Base-by-base conservation (phyloP, 768 basidiomycete species). In the Xanthoconium stramineum region DNA sequence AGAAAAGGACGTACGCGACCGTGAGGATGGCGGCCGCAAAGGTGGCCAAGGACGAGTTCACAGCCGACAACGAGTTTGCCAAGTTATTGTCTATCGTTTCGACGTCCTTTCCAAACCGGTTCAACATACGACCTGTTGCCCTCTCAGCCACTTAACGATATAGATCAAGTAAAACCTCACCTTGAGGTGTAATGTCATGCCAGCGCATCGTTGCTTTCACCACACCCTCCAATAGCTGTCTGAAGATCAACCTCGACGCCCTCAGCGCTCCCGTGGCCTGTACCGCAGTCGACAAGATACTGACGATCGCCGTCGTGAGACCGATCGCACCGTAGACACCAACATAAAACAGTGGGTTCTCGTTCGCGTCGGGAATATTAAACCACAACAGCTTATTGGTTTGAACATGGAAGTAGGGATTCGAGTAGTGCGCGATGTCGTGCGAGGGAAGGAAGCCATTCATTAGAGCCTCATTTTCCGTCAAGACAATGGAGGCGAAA, bases 41-140 rank as follows among this genome's bases (percentile, higher is more conserved):
- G 38, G 80, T 82, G 0, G 90, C 91, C 43, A 92, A 70, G 2
- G 88, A 91, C 0, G 83, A 80, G 65, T 92, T 91, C 47, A 95
- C 89, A 1, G 83, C 79, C 61, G 90, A 84, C 29, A 93, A 73
- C 1, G 88, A 84, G 12, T 79, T 69, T 0, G 86, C 83, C 33
- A 92, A 74, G 5, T 84, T 85, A 0, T 79, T 78, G 66, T 96
- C 94, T 19, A 96, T 88, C 0, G 89, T 93, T 70, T 94, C 92
- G 36, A 95, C 80, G 64, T 96, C 92, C 75, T 86, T 88, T 64
- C 84, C 87, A 65, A 94, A 94, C 6, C 92, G 82, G 70, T 94
- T 94, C 61, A 94, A 77, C 80, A 94, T 86, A 3, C 90, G 86
- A 38, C 91, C 89, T 83, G 52, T 29, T 28, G 20, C 48, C 7